Conservation (phyloP, 2,329 filamentous ascomycete genomes). For the Xylariaceae sp. region DNA sequence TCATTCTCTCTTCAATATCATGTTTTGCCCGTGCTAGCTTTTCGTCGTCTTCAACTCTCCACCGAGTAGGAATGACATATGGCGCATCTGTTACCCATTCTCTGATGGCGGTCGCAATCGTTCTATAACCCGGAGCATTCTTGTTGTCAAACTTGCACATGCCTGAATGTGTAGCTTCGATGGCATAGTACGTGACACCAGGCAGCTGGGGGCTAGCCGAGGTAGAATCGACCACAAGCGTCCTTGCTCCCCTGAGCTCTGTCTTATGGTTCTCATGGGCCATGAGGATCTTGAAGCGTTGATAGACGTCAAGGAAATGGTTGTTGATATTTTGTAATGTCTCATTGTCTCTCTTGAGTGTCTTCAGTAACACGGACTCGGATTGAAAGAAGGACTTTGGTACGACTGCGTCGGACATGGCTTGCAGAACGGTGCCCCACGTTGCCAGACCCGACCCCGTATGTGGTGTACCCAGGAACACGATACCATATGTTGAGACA, state of each 20-base stretch:
- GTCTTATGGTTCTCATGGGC: constrained; percentile 78
- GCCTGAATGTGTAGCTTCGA: constrained; percentile 49
- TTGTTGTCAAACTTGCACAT: constrained; percentile 57
- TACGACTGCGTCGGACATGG: constrained; percentile 69
- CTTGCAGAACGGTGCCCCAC: constrained; percentile 72
- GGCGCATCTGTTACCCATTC: constrained; percentile 63
- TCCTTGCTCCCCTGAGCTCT: constrained; percentile 67
- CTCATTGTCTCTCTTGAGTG: constrained; percentile 76
- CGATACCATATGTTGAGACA: constrained; percentile 76
- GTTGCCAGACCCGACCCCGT: constrained; percentile 71
- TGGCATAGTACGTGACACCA: constrained; percentile 75
- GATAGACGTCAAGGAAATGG: constrained; percentile 74
- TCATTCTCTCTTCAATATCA: constrained; percentile 55
- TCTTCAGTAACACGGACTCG: constrained; percentile 71
- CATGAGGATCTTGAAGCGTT: constrained; percentile 76
- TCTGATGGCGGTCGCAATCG: constrained; percentile 55
- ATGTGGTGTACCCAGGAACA: constrained; percentile 81
- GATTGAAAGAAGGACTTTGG: constrained; percentile 72
- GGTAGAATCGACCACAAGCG: constrained; percentile 71
- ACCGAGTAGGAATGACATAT: constrained; percentile 60
- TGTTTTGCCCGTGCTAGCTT: constrained; percentile 50
- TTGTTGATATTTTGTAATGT: constrained; percentile 76
- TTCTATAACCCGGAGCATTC: constrained; percentile 69
- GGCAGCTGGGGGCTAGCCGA: constrained; percentile 74
- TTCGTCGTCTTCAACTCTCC: constrained; percentile 66